phyloP scores from a whole-genome alignment of 192 early-diverging fungal genomes.

The Backusella psychrophila region DNA sequence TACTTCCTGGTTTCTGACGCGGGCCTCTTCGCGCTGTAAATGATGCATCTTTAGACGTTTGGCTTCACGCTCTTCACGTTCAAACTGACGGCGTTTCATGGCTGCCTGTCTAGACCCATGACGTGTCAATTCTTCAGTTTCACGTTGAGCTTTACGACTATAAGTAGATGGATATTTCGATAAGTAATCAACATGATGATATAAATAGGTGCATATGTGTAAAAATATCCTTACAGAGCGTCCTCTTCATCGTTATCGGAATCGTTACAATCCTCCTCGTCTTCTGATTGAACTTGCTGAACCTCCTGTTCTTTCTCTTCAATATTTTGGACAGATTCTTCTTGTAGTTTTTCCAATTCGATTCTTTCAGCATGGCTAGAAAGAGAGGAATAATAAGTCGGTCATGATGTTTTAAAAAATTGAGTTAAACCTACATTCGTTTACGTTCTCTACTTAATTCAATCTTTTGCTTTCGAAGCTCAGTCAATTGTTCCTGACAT shows the following conservation, averaged over 20 bases:
- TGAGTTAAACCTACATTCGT: conserved; percentile 50
- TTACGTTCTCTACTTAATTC: conserved; percentile 67
- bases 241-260: conserved; percentile 34
- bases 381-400: not conserved
- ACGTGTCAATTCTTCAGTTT: conserved; percentile 21
- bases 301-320: not conserved
- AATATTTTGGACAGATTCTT: conserved; percentile 7
- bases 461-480: conserved; percentile 72
- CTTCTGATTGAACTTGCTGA: not conserved
- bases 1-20: conserved; percentile 38
- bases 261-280: conserved; percentile 22
- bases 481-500: conserved; percentile 65
- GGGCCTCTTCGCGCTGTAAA: conserved; percentile 40
- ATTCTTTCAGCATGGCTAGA: conserved; percentile 35
- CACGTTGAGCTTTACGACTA: conserved; percentile 17
- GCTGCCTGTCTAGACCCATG: conserved; percentile 46
- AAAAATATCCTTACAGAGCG: conserved; percentile 3
- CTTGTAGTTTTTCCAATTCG: conserved; percentile 37
- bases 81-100: conserved; percentile 43
- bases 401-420: not conserved
- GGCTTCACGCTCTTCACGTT: conserved; percentile 46
- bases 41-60: conserved; percentile 41
- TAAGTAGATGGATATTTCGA: not conserved
- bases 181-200: not conserved
- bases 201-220: not conserved